phyloP scores from a whole-genome alignment of 345 rosid genomes.

The Melaleuca alternifolia region DNA sequence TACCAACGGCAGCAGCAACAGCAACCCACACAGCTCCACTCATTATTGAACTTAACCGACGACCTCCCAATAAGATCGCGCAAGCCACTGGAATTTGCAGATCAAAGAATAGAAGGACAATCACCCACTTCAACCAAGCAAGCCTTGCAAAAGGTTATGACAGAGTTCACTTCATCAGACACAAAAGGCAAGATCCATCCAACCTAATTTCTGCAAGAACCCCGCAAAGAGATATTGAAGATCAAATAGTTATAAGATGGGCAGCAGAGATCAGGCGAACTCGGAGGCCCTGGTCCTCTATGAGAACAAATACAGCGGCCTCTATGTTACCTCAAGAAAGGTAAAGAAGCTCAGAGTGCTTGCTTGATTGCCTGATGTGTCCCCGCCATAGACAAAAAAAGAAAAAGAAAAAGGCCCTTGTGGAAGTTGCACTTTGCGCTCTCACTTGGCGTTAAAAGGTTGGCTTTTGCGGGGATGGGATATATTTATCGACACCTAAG shows the following conservation, averaged over 20 bases:
- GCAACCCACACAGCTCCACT: constrained; percentile 13
- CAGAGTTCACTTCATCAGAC: not conserved
- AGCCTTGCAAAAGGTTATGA: not conserved
- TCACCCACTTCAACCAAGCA: not conserved
- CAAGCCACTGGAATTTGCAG: not conserved
- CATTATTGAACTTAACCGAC: not conserved
- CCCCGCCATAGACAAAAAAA: not conserved
- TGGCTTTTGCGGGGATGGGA: not conserved
- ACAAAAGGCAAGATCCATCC: not conserved
- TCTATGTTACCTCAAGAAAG: not conserved
- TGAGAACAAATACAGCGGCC: not conserved
- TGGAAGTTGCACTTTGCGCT: not conserved
- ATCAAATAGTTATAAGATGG: not conserved
- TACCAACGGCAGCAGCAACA: constrained; percentile 14
- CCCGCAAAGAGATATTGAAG: not conserved
- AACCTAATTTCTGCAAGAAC: not conserved
- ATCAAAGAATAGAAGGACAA: not conserved
- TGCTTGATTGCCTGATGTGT: not conserved
- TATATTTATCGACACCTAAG: not conserved
- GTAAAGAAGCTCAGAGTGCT: not conserved
- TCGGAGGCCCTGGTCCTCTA: not conserved
- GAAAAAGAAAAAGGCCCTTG: not conserved
- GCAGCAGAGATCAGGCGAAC: not conserved
- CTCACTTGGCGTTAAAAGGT: not conserved
- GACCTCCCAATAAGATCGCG: not conserved